Base-by-base conservation (phyloP, 2,329 filamentous ascomycete species). In the Claviceps maximensis region DNA sequence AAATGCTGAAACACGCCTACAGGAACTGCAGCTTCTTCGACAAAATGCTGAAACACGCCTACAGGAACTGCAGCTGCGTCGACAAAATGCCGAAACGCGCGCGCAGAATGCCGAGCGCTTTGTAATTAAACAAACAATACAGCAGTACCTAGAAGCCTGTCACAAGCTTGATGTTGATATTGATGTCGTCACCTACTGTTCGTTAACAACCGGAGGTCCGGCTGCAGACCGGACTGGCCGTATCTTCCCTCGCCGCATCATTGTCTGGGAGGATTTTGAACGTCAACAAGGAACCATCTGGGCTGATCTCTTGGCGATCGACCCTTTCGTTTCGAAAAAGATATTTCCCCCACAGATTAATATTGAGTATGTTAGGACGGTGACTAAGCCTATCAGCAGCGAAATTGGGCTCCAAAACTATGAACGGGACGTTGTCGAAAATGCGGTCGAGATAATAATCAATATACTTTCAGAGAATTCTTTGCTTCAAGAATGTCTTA, bases 351-450 rank as follows among this genome's bases (percentile, higher is more conserved):
- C 65, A 0, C 58, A 48, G 33, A 63, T 60, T 29, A 4, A 29
- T 8, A 29, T 29, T 29, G 27, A 29, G 4, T 4, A 8, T 29
- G 4, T 29, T 4, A 29, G 27, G 27, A 4, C 8, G 12, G 17
- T 63, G 31, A 54, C 69, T 41, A 40, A 36, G 0, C 66, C 63
- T 1, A 67, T 72, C 46, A 65, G 62, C 40, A 67, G 65, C 42
- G 65, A 72, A 58, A 53, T 54, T 44, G 59, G 61, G 25, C 65
- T 73, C 29, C 63, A 62, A 42, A 41, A 66, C 27, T 68, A 63
- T 50, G 60, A 69, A 56, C 62, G 59, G n/a, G 56, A 67, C 12
- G 61, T 60, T 3, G 61, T 73, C 8, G 65, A 72, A 55, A 68
- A 66, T 55, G 59, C 62, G 2, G 65, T 72, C 8, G 50, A 63